phyloP scores from a whole-genome alignment of 305 asterid species.

The Andrographis paniculata region DNA sequence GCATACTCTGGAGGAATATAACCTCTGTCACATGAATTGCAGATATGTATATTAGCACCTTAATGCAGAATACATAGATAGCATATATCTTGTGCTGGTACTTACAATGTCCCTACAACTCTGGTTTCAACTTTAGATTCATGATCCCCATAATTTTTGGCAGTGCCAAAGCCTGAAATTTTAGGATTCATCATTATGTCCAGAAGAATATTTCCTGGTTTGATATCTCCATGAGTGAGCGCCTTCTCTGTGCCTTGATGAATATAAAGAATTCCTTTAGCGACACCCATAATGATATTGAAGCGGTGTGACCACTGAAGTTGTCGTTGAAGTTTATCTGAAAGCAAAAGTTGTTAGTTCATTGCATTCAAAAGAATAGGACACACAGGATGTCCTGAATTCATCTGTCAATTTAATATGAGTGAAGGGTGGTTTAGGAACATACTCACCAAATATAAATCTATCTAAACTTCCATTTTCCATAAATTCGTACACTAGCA shows the following conservation, averaged over 20 bases:
- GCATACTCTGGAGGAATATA: conserved; percentile 25
- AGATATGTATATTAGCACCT: background rate
- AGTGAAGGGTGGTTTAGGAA: background rate
- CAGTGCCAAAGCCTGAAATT: conserved; percentile 22
- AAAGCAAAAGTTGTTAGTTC: conserved; percentile 1
- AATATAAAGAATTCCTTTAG: conserved; percentile 26
- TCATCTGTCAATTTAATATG: background rate
- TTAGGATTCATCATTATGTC: conserved; percentile 30
- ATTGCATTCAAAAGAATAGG: background rate
- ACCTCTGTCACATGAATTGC: conserved; percentile 14
- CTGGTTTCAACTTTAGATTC: background rate
- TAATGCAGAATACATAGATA: background rate
- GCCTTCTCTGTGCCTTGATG: conserved; percentile 22
- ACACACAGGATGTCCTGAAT: background rate
- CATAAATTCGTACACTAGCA: conserved; percentile 27
- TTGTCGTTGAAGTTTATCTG: conserved; percentile 4
- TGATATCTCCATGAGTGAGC: conserved; percentile 23
- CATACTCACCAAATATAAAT: conserved; percentile 17
- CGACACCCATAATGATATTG: conserved; percentile 27
- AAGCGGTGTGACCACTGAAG: conserved; percentile 21
- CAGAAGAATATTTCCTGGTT: conserved; percentile 19
- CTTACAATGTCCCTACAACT: conserved; percentile 23
- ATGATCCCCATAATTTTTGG: conserved; percentile 9
- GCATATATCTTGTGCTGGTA: background rate
- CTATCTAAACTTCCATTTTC: conserved; percentile 17